These are phyloP conservation scores for Poa annua DNA, from an alignment of 176 grass and related monocot species.

Conservation along the genomic window DNA sequence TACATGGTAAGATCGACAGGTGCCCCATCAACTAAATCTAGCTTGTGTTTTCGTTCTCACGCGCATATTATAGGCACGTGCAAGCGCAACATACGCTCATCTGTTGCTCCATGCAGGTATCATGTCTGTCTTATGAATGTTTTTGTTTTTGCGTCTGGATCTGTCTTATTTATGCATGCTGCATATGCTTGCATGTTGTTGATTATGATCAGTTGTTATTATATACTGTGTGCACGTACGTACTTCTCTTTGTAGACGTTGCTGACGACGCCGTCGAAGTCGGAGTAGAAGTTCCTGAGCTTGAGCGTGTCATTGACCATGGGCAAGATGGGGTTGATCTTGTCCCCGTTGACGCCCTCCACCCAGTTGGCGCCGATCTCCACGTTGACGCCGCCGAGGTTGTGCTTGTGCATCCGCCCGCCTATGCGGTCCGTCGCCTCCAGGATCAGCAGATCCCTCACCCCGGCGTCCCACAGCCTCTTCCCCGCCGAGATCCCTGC, in stretches of 20 bases:
- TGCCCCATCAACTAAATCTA: neutral
- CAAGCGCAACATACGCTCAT: too few species aligned
- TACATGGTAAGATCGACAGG: too few species aligned
- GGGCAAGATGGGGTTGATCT: constrained; percentile 59
- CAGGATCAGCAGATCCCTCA: constrained; percentile 57
- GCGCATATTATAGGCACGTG: neutral
- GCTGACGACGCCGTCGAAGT: constrained; percentile 49
- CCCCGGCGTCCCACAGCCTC: constrained; percentile 59
- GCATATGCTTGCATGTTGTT: neutral
- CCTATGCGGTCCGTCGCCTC: constrained; percentile 66
- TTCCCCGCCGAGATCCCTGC: constrained; percentile 74
- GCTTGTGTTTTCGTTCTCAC: neutral
- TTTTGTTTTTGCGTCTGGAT: too few species aligned
- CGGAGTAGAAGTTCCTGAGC: constrained; percentile 54
- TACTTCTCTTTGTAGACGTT: constrained; percentile 62
- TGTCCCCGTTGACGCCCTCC: constrained; percentile 52
- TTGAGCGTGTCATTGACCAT: constrained; percentile 48
- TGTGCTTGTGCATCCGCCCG: constrained; percentile 60
- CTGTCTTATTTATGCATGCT: too few species aligned
- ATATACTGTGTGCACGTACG: neutral
- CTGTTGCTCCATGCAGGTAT: neutral
- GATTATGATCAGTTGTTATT: neutral
- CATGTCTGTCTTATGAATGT: too few species aligned
- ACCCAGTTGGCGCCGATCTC: constrained; percentile 81
- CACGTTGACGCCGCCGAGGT: constrained; percentile 58